Base-by-base conservation (phyloP, 1,139 yeast genomes). In the Suhomyces ambrosiae region DNA sequence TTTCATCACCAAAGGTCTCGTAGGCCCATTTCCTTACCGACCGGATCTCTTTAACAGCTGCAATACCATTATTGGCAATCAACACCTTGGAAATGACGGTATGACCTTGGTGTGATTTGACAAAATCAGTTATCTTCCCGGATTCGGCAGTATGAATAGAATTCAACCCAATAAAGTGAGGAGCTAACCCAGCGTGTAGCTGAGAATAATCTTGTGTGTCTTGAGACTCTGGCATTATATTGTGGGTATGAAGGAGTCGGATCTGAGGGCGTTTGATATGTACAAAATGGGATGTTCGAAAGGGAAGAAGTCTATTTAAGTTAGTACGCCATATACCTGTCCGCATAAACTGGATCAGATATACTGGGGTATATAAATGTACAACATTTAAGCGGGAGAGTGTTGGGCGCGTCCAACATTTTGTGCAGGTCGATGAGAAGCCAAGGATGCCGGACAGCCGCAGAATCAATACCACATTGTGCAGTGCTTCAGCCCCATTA, bases 1-100 rank as follows among this genome's bases (percentile, higher is more conserved):
- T 78, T 65, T 92, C 97, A 58, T 94, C 83, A 47, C 96, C 96
- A 70, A 92, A 92, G 18, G 97, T 89, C 65, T 92, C 97, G 65
- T 92, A 94, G 29, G 97, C 92, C 98, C 98, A 94, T 74, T 90
- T 90, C 66, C 98, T 81, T 34, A 92, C 89, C 9, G 96, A 87
- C 56, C 99, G 80, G 60, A 94, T 94, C 69, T 92, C 97, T 65
- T 92, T 92, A 45, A 92, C 98, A 38, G 99, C 99, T 27, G 96
- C 98, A 62, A 92, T 94, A 79, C 99, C 99, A 62, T 92, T 92
- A 65, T 92, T 92, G 43, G 98, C 97, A 58, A 92, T 92, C 53
- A 92, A 77, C 32, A 92, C 84, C 52, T 82, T 83, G 42, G 85
- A 77, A 58, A 94, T 88, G 36, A 94, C 96, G 5, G 98, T 89